These are phyloP conservation scores for Pulicaria dysenterica DNA, from an alignment of 129 eudicot genomes.

Conservation along the genomic window DNA sequence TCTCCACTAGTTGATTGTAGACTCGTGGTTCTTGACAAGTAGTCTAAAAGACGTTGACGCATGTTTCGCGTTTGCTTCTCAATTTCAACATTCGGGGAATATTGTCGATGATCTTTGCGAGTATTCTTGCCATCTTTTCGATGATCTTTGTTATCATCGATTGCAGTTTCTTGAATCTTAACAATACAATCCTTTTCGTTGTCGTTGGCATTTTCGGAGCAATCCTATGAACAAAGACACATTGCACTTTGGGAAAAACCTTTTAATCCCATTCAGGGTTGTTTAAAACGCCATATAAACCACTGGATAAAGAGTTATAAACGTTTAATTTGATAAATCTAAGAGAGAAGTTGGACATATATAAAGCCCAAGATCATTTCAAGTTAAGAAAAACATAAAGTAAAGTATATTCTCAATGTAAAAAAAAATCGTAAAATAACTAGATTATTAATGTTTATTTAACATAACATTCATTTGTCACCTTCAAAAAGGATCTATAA, in stretches of 20 bases:
- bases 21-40: constrained; percentile 30
- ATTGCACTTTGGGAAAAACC: not conserved
- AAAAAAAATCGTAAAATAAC: too few species aligned
- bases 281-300: not conserved
- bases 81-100: constrained; percentile 9
- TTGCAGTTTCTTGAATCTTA: constrained; percentile 22
- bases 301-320: not conserved
- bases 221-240: constrained; percentile 33
- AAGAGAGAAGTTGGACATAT: too few species aligned
- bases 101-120: not conserved
- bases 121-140: not conserved
- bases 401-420: too few species aligned
- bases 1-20: constrained; percentile 27
- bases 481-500: too few species aligned
- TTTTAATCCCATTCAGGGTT: too few species aligned
- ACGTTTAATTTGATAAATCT: not conserved
- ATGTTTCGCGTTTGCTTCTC: constrained; percentile 19
- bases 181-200: constrained; percentile 15
- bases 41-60: constrained; percentile 29
- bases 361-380: too few species aligned
- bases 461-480: too few species aligned
- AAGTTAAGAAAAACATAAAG: too few species aligned
- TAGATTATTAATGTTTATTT: too few species aligned
- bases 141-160: constrained; percentile 11
- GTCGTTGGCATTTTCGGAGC: constrained; percentile 13